These are phyloP conservation scores for Saitozyma podzolica DNA, from an alignment of 768 basidiomycete genomes.

Conservation along the genomic window DNA sequence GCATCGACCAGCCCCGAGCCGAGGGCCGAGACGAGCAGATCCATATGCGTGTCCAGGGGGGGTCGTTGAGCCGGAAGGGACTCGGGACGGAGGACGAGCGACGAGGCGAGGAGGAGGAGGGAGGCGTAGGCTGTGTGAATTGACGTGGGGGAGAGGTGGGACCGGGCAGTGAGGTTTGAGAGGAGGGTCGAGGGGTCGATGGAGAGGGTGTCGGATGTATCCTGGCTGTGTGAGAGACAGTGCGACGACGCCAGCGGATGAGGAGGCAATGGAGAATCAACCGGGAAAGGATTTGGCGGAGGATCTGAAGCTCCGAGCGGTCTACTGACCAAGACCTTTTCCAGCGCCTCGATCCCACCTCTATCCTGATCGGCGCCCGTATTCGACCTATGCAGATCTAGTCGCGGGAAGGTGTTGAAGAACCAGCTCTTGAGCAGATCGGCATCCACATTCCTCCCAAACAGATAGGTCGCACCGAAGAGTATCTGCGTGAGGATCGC, in stretches of 20 bases:
- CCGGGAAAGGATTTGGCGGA: too few species aligned
- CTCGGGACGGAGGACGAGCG: neutral
- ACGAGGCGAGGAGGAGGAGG: neutral
- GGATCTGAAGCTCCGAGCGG: too few species aligned
- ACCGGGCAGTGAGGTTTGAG: neutral
- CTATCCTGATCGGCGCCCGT: neutral
- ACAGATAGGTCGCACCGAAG: constrained; percentile 16
- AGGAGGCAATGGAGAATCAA: too few species aligned
- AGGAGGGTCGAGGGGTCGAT: constrained; percentile 2
- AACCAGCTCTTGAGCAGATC: constrained; percentile 26
- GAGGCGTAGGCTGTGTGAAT: neutral
- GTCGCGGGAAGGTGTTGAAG: neutral
- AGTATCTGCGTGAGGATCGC: constrained; percentile 27
- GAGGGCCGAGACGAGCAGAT: constrained; percentile 1
- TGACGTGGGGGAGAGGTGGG: constrained; percentile 1
- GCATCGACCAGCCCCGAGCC: neutral
- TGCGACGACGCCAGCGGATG: too few species aligned
- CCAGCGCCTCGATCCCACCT: neutral
- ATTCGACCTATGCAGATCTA: neutral
- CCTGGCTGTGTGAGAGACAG: too few species aligned
- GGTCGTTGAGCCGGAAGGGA: neutral
- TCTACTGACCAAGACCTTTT: too few species aligned
- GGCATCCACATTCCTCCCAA: constrained; percentile 9
- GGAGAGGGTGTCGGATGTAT: too few species aligned
- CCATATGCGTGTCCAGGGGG: neutral